These are phyloP conservation scores for Sideroxylon spinosum DNA, from an alignment of 179 eudicot species.

Conservation along the genomic window DNA sequence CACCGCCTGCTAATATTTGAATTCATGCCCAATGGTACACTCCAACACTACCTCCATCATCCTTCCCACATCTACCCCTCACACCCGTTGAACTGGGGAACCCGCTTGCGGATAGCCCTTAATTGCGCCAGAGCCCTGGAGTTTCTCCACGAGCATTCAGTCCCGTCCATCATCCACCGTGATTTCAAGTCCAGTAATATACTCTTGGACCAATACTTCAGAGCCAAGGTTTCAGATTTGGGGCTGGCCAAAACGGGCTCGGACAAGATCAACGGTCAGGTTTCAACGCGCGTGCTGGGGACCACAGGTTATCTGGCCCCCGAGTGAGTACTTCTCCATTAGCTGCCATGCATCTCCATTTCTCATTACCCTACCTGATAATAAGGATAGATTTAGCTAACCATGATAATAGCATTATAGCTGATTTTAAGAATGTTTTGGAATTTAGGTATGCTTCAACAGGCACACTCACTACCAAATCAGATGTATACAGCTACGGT, in stretches of 20 bases:
- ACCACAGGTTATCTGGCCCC: conserved; percentile 97
- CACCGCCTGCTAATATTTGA: conserved; percentile 86
- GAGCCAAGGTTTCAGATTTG: conserved; percentile 85
- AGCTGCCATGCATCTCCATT: conserved; percentile 24
- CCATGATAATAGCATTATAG: too few species aligned
- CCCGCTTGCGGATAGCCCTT: conserved; percentile 70
- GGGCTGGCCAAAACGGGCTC: conserved; percentile 88
- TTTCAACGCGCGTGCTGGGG: conserved; percentile 83
- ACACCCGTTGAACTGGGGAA: conserved; percentile 69
- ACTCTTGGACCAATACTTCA: conserved; percentile 64
- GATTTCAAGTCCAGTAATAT: conserved; percentile 80
- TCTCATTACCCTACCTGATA: conserved; percentile 25
- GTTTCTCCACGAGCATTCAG: conserved; percentile 76
- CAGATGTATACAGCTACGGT: conserved; percentile 96
- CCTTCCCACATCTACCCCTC: conserved; percentile 17
- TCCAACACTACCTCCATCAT: conserved; percentile 64
- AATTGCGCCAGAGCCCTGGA: conserved; percentile 91
- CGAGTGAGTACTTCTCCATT: conserved; percentile 59
- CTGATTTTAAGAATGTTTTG: too few species aligned
- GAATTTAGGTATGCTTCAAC: conserved; percentile 77
- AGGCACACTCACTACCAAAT: conserved; percentile 91
- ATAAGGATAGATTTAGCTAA: not conserved
- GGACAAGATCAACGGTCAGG: conserved; percentile 73
- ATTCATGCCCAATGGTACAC: conserved; percentile 74
- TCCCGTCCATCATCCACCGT: conserved; percentile 78